Base-by-base conservation (phyloP, 305 asterid species). In the Galium porrigens region DNA sequence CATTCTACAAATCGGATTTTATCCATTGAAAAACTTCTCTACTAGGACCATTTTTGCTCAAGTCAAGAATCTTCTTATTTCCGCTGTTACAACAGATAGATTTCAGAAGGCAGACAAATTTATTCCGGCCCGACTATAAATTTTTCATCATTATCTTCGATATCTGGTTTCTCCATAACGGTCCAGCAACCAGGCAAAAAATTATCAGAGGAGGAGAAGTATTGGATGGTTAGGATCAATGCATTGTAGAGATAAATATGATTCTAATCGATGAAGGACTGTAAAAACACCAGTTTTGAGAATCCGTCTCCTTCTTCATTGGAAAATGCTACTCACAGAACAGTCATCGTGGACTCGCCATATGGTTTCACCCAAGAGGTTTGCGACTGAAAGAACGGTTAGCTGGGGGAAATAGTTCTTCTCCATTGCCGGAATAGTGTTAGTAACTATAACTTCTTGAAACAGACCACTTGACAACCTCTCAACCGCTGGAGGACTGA, bases 251-350 rank as follows among this genome's bases (percentile, higher is more conserved):
- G 55, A 18, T 18, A 49, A 49, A 49, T 49, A 49, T 49, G 27
- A 49, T 5, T 49, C 10, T 6, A 18, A 49, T 49, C 55, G 25
- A 49, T 17, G 5, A 18, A 49, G 25, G 55, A 49, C 25, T 15
- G 30, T 27, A 17, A 14, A 49, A 49, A 49, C 55, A 49, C 55
- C 25, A 27, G 9, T 17, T 32, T 17, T 32, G 29, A 8, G 64
- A 11, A 48, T 32, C 49, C 20, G 1, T 34, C 11, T 66, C 54
- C 36, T 15, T 37, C 12, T 34, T 86, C 79, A 89, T 79, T 66
- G 94, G 77, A 89, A 89, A 70, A 89, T 89, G 89, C 96, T 86
- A 72, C 96, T 89, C 73, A 89, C 95, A 0, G 96, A 86, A 73
- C 80, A 79, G 76, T 89, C 96, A 61, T 85, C 96, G 20, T 89